phyloP scores from a whole-genome alignment of 805 yeast species.

The Sungouiozyma ichnusensis region DNA sequence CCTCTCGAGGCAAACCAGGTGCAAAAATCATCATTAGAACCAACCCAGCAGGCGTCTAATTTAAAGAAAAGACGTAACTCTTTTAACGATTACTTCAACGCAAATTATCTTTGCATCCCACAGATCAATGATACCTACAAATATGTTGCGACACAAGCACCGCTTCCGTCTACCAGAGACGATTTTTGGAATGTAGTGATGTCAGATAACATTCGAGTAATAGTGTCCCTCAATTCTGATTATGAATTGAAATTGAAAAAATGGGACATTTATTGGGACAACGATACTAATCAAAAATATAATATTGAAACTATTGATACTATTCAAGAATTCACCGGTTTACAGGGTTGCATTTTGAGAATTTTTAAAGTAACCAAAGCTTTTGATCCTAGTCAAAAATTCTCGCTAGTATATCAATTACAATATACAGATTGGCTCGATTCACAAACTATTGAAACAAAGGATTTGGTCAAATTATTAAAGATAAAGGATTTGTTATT shows the following conservation, averaged over 20 bases:
- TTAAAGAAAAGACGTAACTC: neutral
- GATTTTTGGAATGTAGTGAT: constrained; percentile 86
- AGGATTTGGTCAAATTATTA: constrained; percentile 25
- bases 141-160: constrained; percentile 89
- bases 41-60: neutral
- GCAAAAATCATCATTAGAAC: neutral
- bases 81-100: constrained; percentile 65
- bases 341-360: constrained; percentile 28
- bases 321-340: constrained; percentile 20
- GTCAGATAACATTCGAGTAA: constrained; percentile 52
- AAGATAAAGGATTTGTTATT: constrained; percentile 21
- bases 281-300: constrained; percentile 20
- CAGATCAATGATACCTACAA: constrained; percentile 31
- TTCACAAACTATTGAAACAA: constrained; percentile 48
- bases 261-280: constrained; percentile 76
- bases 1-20: neutral
- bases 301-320: constrained; percentile 29
- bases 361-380: constrained; percentile 16
- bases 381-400: constrained; percentile 3
- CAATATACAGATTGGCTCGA: constrained; percentile 81
- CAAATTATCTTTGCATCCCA: constrained; percentile 51
- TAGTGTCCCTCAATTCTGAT: constrained; percentile 68
- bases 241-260: constrained; percentile 65
- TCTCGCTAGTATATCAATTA: constrained; percentile 47
- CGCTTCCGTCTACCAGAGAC: constrained; percentile 60